phyloP scores from a whole-genome alignment of 2,329 filamentous ascomycete genomes.

The Teratosphaeria gauchensis region DNA sequence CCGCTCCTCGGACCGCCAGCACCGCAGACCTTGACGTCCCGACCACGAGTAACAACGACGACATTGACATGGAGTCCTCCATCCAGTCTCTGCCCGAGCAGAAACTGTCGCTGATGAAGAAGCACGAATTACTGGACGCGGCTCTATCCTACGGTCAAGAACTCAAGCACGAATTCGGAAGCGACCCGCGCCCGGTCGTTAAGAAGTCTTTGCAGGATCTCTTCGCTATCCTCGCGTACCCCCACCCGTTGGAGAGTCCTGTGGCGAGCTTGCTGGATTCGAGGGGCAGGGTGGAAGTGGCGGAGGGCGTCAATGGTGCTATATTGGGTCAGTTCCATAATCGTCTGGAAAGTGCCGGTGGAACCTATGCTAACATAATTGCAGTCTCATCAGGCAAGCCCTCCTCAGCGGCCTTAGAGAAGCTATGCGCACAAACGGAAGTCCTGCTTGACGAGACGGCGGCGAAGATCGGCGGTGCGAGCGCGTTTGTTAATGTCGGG shows the following conservation, averaged over 20 bases:
- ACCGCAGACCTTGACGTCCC: slow-evolving; percentile 1
- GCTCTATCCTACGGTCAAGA: slow-evolving; percentile 72
- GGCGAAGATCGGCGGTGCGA: slow-evolving; percentile 51
- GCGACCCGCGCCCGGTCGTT: slow-evolving; percentile 60
- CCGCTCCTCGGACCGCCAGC: slow-evolving; percentile 1
- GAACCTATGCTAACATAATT: not conserved
- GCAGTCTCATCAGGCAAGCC: slow-evolving; percentile 84
- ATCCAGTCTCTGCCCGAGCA: slow-evolving; percentile 13
- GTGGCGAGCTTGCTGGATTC: slow-evolving; percentile 70
- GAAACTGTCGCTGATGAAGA: slow-evolving; percentile 22
- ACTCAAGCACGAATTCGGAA: slow-evolving; percentile 66
- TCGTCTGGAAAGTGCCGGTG: not conserved
- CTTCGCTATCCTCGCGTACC: slow-evolving; percentile 79
- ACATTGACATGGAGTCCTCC: slow-evolving; percentile 24
- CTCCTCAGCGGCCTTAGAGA: slow-evolving; percentile 74
- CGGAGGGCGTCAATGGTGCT: slow-evolving; percentile 87
- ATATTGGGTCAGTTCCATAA: slow-evolving; percentile 61
- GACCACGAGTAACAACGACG: slow-evolving; percentile 16
- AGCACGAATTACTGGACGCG: slow-evolving; percentile 50
- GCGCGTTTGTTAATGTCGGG: slow-evolving; percentile 66
- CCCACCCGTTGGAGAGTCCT: slow-evolving; percentile 66
- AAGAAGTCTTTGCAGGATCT: slow-evolving; percentile 70
- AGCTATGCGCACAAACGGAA: slow-evolving; percentile 74
- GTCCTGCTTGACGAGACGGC: slow-evolving; percentile 76
- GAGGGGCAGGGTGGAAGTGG: slow-evolving; percentile 64